A percentile compares a stretch with the other conserved stretches of the same genome.
phyloP scores from a whole-genome alignment of 2,329 filamentous ascomycete species.

The Fonsecaea erecta region DNA sequence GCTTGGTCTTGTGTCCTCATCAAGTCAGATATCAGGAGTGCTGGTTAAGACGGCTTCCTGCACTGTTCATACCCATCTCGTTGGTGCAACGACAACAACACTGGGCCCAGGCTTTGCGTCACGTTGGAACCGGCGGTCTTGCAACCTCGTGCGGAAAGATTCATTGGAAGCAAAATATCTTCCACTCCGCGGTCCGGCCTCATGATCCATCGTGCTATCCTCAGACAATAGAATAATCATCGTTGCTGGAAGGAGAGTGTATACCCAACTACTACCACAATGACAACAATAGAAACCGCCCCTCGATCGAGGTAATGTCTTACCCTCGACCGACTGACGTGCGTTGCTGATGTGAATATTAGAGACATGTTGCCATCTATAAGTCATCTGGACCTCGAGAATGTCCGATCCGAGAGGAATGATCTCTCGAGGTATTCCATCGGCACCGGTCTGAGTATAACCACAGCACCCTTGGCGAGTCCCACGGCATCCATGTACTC shows the following conservation, averaged over 20 bases:
- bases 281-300: constrained; percentile 34
- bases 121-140: constrained; percentile 24
- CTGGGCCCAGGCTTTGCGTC: constrained; percentile 20
- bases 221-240: constrained; percentile 14
- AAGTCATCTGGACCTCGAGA: constrained; percentile 46
- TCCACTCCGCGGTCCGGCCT: constrained; percentile 24
- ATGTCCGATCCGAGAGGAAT: constrained; percentile 44
- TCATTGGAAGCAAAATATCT: constrained; percentile 23
- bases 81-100: constrained; percentile 20
- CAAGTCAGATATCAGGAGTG: neutral
- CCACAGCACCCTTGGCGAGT: constrained; percentile 48
- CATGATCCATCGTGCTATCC: constrained; percentile 29
- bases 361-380: constrained; percentile 53
- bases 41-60: neutral
- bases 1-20: neutral
- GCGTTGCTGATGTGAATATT: constrained; percentile 22
- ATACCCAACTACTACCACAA: constrained; percentile 13
- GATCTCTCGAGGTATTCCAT: constrained; percentile 43
- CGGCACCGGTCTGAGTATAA: constrained; percentile 43
- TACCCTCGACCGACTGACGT: neutral
- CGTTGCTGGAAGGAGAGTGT: constrained; percentile 4
- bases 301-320: constrained; percentile 33
- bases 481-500: constrained; percentile 50
- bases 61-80: constrained; percentile 10
- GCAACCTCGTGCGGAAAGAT: constrained; percentile 27